Conservation (phyloP, 805 yeast genomes). For the Barnettozyma californica region DNA sequence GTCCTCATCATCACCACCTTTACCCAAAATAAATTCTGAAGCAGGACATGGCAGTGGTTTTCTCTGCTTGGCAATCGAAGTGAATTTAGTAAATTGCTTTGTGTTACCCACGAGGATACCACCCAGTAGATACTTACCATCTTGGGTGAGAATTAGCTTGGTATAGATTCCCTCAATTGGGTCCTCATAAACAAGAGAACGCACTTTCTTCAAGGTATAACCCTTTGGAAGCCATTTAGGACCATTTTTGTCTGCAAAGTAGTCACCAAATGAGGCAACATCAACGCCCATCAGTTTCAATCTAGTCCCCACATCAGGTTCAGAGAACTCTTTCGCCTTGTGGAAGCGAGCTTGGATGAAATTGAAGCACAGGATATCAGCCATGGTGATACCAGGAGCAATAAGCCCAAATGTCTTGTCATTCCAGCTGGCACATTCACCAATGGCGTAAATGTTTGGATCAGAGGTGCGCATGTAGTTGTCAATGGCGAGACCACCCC, state of each 20-base stretch:
- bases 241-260: conserved; percentile 31
- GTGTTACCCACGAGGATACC: conserved; percentile 34
- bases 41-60: conserved; percentile 29
- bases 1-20: conserved; percentile 26
- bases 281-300: conserved; percentile 34
- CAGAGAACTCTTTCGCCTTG: conserved; percentile 24
- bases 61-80: conserved; percentile 25
- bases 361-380: conserved; percentile 31
- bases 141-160: conserved; percentile 29
- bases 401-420: conserved; percentile 31
- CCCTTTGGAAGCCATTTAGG: conserved; percentile 31
- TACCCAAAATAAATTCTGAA: conserved; percentile 28
- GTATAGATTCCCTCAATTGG: conserved; percentile 32
- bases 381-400: conserved; percentile 37
- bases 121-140: conserved; percentile 33
- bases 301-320: conserved; percentile 33
- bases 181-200: conserved; percentile 28
- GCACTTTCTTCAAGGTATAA: conserved; percentile 19
- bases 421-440: conserved; percentile 35
- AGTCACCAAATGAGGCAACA: conserved; percentile 36
- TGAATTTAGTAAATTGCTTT: conserved; percentile 28
- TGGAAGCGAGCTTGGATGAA: conserved; percentile 32
- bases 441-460: conserved; percentile 28
- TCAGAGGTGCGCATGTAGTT: conserved; percentile 27
- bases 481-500: conserved; percentile 30